phyloP scores from a whole-genome alignment of 2,329 filamentous ascomycete genomes.

The Botrytis fabae region DNA sequence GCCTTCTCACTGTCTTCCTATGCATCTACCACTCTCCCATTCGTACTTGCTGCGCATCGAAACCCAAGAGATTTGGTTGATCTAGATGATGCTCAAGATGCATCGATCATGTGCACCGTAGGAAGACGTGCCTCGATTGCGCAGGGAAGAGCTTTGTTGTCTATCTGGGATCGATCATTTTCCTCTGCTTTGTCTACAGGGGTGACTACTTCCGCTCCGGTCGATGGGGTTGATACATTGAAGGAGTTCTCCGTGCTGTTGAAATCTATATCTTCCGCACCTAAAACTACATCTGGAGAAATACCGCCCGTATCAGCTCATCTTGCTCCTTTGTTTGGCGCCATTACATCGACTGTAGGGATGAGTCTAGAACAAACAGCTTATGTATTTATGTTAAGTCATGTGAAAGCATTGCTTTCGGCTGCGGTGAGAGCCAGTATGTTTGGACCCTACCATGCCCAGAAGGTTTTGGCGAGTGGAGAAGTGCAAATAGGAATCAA shows the following conservation, averaged over 20 bases:
- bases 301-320: conserved; percentile 59
- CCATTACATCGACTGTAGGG: conserved; percentile 61
- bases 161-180: conserved; percentile 75
- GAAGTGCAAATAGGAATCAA: conserved; percentile 59
- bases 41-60: conserved; percentile 67
- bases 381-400: conserved; percentile 74
- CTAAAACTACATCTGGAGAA: conserved; percentile 24
- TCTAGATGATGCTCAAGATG: conserved; percentile 76
- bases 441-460: conserved; percentile 79
- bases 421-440: conserved; percentile 76
- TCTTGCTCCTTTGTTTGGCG: conserved; percentile 70
- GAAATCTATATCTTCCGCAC: conserved; percentile 30
- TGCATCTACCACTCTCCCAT: conserved; percentile 71
- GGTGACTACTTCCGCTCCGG: conserved; percentile 24
- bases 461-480: conserved; percentile 65
- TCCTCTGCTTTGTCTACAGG: conserved; percentile 42
- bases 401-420: conserved; percentile 73
- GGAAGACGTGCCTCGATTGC: conserved; percentile 72
- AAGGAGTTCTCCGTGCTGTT: conserved; percentile 37
- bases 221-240: conserved; percentile 32
- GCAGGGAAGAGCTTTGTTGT: conserved; percentile 72
- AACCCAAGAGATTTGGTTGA: conserved; percentile 51
- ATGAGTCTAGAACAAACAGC: conserved; percentile 63
- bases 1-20: conserved; percentile 69
- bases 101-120: conserved; percentile 75